Conservation (phyloP, 306 rosid species). For the Calophaca sinica region DNA sequence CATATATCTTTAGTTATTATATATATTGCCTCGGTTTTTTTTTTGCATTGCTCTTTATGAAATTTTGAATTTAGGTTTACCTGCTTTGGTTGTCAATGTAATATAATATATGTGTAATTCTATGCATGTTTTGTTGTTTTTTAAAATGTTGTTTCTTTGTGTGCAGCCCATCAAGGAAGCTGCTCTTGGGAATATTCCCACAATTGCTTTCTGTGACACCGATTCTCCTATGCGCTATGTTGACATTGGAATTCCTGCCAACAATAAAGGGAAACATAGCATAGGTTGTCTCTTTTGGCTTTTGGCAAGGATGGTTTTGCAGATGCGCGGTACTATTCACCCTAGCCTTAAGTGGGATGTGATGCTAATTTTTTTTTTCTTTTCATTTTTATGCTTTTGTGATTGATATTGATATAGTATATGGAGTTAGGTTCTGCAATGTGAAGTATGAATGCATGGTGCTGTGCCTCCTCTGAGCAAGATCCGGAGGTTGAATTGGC, state of each 20-base stretch:
- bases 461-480: neutral
- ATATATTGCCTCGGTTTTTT: too few relatives aligned
- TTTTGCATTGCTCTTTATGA: too few relatives aligned
- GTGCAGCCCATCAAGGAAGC: conserved; percentile 92
- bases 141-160: neutral
- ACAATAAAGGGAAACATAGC: conserved; percentile 92
- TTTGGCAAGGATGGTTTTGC: conserved; percentile 90
- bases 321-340: conserved; percentile 81
- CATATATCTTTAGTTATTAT: too few relatives aligned
- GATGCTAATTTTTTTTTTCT: conserved; percentile 62
- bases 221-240: conserved; percentile 89
- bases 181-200: conserved; percentile 90
- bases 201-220: conserved; percentile 92
- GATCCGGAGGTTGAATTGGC: neutral
- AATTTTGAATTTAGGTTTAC: too few relatives aligned
- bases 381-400: neutral
- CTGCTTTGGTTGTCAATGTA: too few relatives aligned
- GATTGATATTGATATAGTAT: neutral
- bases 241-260: conserved; percentile 94
- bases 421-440: neutral
- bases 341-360: conserved; percentile 86
- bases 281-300: conserved; percentile 96
- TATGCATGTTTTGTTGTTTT: neutral
- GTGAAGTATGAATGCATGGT: neutral
- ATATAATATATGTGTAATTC: neutral